Conservation (phyloP, 768 basidiomycete genomes). For the Trametes gibbosa region DNA sequence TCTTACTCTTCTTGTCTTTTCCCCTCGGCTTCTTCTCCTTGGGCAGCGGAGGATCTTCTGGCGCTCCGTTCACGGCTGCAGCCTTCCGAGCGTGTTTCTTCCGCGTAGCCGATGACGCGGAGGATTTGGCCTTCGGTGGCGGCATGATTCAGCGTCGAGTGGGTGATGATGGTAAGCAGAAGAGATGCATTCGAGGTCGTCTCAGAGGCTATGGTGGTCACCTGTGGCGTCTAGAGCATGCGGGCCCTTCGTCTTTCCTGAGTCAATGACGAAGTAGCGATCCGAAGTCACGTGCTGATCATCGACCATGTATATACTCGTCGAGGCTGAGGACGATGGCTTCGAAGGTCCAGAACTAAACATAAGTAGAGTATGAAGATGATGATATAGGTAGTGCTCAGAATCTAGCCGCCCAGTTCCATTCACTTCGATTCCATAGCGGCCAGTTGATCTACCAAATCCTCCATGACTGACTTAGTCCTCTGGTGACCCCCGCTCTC, state of each 20-base stretch:
- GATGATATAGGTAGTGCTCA: not conserved
- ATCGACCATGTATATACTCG: not conserved
- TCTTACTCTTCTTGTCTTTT: conserved; percentile 51
- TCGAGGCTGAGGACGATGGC: not conserved
- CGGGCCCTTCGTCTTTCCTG: not conserved
- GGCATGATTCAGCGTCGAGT: not conserved
- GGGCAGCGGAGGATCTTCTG: conserved; percentile 28
- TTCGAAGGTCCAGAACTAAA: not conserved
- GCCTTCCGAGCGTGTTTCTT: conserved; percentile 91
- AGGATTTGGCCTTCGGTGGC: conserved; percentile 57
- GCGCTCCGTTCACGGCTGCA: conserved; percentile 35
- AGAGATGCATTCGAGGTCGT: not conserved
- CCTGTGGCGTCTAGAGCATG: not conserved
- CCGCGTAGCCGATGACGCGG: conserved; percentile 80
- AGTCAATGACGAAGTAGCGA: conserved; percentile 9
- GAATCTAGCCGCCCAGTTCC: not conserved
- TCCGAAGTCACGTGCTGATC: conserved; percentile 9
- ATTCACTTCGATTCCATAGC: conserved; percentile 45
- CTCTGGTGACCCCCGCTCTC: conserved; percentile 10
- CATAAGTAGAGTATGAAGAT: not conserved
- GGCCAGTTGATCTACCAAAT: conserved; percentile 78
- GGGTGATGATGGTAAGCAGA: not conserved
- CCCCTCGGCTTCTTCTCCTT: conserved; percentile 44
- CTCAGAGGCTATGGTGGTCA: not conserved
- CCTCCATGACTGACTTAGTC: conserved; percentile 68